phyloP scores from a whole-genome alignment of 352 stramenopile genomes.

The Sclerospora graminicola region DNA sequence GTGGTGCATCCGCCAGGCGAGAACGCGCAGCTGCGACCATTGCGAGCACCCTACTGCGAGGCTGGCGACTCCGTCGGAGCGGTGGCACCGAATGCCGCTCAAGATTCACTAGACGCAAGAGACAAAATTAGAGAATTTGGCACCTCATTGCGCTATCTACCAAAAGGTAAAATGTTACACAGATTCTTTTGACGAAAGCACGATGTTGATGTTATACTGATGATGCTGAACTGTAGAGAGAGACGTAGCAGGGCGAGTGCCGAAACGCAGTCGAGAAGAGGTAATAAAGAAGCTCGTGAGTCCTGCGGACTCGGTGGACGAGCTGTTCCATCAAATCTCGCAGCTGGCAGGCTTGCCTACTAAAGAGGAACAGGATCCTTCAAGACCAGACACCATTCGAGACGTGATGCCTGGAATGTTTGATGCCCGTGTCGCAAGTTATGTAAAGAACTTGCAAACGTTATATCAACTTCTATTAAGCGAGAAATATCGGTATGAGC shows the following conservation, averaged over 20 bases:
- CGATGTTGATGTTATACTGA: not conserved
- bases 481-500: slow-evolving; percentile 70
- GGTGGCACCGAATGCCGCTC: slow-evolving; percentile 16
- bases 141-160: slow-evolving; percentile 31
- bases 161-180: slow-evolving; percentile 31
- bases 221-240: slow-evolving; percentile 15
- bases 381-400: not conserved
- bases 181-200: not conserved
- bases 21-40: slow-evolving; percentile 10
- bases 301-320: slow-evolving; percentile 64
- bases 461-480: slow-evolving; percentile 76
- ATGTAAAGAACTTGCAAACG: slow-evolving; percentile 61
- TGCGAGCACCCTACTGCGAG: slow-evolving; percentile 49
- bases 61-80: too few relatives aligned
- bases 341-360: slow-evolving; percentile 32
- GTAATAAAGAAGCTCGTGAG: slow-evolving; percentile 67
- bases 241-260: slow-evolving; percentile 23
- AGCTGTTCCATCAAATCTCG: slow-evolving; percentile 76
- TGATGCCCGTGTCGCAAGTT: slow-evolving; percentile 52
- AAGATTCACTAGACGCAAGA: slow-evolving; percentile 56
- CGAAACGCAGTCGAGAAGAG: slow-evolving; percentile 30
- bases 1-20: slow-evolving; percentile 7
- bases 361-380: slow-evolving; percentile 9
- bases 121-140: slow-evolving; percentile 71
- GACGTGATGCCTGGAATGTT: slow-evolving; percentile 37